Evolutionary conservation across 768 basidiomycete species (phyloP), one percentile per base, ranked within the genome.

Genomic region (Pleurotus platypus): DNA sequence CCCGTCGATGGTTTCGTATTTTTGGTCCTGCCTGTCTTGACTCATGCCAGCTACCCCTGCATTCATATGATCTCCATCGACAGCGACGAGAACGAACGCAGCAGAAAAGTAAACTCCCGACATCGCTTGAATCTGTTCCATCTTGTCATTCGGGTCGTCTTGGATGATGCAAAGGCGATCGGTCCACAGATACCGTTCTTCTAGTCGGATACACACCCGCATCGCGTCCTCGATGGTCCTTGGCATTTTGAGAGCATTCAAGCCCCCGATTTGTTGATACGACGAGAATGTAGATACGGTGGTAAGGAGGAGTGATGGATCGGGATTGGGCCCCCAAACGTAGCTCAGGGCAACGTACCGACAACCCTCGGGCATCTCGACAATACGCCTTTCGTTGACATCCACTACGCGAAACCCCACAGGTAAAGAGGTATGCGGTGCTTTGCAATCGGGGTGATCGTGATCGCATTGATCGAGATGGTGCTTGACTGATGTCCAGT

Each of bases 81-180:
- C 27, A 18, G 37, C 38, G 4, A 53, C 22, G 24, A 53, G 16
- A 24, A 53, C 37, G 4, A 53, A 53, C n/a, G 15, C 9, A 2
- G 50, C 50, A 16, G 50, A 53, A 18, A 39, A 53, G 39, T 53
- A 53, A 24, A 53, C 24, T 15, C 27, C 38, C 3, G 50, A 53
- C 50, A 53, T 53, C 15, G 50, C 50, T 20, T 53, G 18, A 1
- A 53, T 53, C 26, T 53, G 51, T 18, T 53, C 51, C 15, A 20
- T 37, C 51, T 39, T 53, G 24, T 53, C 39, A 2, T n/a, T 39
- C 13, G 39, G 12, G 20, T 53, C 51, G 15, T 42, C 51, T n/a
- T 53, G 51, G n/a, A 53, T 53, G 35, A 53, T 53, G 38, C 51
- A 53, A 12, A 53, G 22, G n/a, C 51, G 38, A 26, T 53, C 39